Evolutionary conservation across 306 rosid genomes (phyloP).

Genomic region (Astragalus glycyphyllos): DNA sequence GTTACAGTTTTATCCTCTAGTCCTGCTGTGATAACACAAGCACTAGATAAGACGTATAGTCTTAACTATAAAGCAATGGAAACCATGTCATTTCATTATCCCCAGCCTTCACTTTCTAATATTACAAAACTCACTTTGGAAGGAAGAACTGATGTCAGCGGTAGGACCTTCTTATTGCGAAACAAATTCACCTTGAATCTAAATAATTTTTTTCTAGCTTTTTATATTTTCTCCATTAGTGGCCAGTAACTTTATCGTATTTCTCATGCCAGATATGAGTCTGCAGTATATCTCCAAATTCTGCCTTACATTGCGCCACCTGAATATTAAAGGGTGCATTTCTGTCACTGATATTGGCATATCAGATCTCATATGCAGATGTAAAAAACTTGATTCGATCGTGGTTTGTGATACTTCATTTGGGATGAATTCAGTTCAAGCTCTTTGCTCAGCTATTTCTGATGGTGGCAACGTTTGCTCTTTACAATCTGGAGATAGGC

Average conservation of each 20-base stretch:
- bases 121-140: conserved; percentile 71
- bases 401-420: conserved; percentile 73
- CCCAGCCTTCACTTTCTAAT: conserved; percentile 50
- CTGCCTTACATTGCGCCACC: conserved; percentile 60
- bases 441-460: conserved; percentile 62
- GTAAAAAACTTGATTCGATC: conserved; percentile 62
- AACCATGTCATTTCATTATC: conserved; percentile 43
- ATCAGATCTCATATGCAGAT: conserved; percentile 56
- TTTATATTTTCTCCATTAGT: neutral
- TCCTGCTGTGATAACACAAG: conserved; percentile 38
- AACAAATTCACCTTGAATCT: conserved; percentile 2
- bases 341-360: conserved; percentile 75
- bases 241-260: conserved; percentile 1
- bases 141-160: conserved; percentile 77
- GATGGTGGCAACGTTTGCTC: conserved; percentile 40
- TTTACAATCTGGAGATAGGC: conserved; percentile 42
- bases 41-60: conserved; percentile 47
- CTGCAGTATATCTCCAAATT: conserved; percentile 63
- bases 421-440: conserved; percentile 68
- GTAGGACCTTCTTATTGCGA: conserved; percentile 57
- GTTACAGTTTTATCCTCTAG: conserved; percentile 56
- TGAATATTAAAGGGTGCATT: conserved; percentile 77
- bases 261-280: conserved; percentile 61
- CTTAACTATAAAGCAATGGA: conserved; percentile 37
- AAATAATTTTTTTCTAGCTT: conserved; percentile 13